Base-by-base conservation (phyloP, 1,139 yeast genomes). In the Blastobotrys elegans region DNA sequence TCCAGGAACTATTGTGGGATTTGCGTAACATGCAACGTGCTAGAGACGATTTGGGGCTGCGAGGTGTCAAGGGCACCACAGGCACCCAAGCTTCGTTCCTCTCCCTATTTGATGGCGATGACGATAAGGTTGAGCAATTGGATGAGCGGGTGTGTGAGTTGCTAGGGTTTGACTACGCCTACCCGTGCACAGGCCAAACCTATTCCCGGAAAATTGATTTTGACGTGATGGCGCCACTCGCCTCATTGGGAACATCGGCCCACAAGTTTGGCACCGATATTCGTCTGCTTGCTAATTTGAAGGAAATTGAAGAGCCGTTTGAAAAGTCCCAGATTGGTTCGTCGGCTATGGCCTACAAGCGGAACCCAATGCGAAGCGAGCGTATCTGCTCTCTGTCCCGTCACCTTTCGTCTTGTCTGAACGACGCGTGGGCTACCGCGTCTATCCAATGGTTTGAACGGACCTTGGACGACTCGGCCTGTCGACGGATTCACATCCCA, bases 361-460 rank as follows among this genome's bases (percentile, higher is more conserved):
- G 99, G 74, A 92, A 92, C 75, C 99, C 99, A 69, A 92, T 92
- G 99, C 84, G 99, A 75, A 84, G 94, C 66, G 99, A 92, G 74
- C 84, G 99, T 69, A 97, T 92, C 52, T 92, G 99, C 73, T 92
- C 98, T 22, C 77, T 94, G 58, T 81, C 97, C 24, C 86, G 98
- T 75, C 97, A 92, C 69, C 71, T 92, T 69, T 96, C 96, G 58
- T 84, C 96, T 18, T 75, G 89, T 60, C 84, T 84, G 73, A 88
- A 77, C 65, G 97, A 92, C 68, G 95, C 97, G 46, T 84, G 92
- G 59, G 94, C 89, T 71, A 92, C 98, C 48, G 95, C 97, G 11
- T 84, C 96, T 33, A 97, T 94, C 41, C 99, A 94, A 73, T 94
- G 98, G 98, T 92, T 94, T 67, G 98, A 94, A 75, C 86, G 98